phyloP scores from a whole-genome alignment of 2,329 filamentous ascomycete species.

The Fusarium mundagurra region DNA sequence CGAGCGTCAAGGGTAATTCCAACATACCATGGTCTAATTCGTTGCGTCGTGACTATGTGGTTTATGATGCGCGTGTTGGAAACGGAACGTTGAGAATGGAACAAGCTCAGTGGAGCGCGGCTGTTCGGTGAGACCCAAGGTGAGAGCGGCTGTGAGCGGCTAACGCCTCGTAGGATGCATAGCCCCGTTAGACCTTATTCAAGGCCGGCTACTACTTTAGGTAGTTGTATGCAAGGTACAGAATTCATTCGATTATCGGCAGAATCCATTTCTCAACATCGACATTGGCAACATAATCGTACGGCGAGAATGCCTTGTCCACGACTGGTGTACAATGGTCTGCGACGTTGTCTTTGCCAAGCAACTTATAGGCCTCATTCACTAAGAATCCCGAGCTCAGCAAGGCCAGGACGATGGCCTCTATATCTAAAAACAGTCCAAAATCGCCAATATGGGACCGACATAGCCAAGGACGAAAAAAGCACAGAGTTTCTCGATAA shows the following conservation, averaged over 20 bases:
- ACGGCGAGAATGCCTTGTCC: conserved; percentile 43
- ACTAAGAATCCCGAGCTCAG: conserved; percentile 44
- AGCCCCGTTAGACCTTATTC: conserved; percentile 31
- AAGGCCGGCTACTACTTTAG: conserved; percentile 9
- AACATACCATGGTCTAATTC: conserved; percentile 40
- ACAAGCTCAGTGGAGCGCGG: conserved; percentile 41
- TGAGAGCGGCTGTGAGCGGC: conserved; percentile 27
- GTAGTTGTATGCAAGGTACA: neutral
- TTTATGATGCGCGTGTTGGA: conserved; percentile 38
- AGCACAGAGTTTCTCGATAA: neutral
- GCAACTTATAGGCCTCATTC: conserved; percentile 57
- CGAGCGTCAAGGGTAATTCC: neutral
- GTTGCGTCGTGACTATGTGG: conserved; percentile 33
- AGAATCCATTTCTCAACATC: neutral
- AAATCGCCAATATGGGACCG: conserved; percentile 32
- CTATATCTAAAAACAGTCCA: conserved; percentile 9
- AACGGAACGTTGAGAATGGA: conserved; percentile 38
- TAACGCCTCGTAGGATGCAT: conserved; percentile 38
- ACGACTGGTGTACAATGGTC: conserved; percentile 61
- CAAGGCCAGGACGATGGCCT: conserved; percentile 10
- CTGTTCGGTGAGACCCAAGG: conserved; percentile 40
- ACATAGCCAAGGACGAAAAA: neutral
- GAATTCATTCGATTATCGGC: conserved; percentile 1
- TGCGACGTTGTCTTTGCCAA: conserved; percentile 73
- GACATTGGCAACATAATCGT: neutral